phyloP scores from a whole-genome alignment of 306 rosid genomes.

The Cucumis hystrix region DNA sequence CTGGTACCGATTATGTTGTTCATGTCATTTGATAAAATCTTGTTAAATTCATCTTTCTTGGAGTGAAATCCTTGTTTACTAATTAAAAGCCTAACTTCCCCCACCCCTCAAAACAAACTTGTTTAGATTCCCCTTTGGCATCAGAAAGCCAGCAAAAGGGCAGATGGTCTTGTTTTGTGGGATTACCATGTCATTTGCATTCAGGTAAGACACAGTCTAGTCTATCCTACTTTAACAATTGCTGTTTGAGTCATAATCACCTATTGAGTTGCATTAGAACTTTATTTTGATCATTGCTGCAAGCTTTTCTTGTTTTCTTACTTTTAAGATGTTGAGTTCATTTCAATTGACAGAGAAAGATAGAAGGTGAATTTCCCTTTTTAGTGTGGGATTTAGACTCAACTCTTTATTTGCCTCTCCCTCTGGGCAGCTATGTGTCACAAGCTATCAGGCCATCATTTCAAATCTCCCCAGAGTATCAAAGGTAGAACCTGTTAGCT shows the following conservation, averaged over 20 bases:
- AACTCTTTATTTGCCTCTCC: conserved; percentile 55
- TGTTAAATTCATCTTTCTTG: not conserved
- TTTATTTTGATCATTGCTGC: not conserved
- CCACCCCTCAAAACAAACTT: not conserved
- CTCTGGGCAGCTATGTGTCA: conserved; percentile 41
- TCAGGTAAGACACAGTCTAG: conserved; percentile 29
- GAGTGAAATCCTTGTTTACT: not conserved
- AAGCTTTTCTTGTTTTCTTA: not conserved
- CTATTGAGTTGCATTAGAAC: not conserved
- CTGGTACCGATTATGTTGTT: not conserved
- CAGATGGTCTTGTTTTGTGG: conserved; percentile 74
- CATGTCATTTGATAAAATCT: not conserved
- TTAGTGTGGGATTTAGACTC: conserved; percentile 82
- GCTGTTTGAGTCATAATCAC: not conserved
- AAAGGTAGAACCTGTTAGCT: conserved; percentile 31
- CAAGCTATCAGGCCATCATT: conserved; percentile 58
- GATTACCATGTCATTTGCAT: conserved; percentile 83
- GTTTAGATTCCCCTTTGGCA: conserved; percentile 66
- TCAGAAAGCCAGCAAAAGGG: conserved; percentile 67
- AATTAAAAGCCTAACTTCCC: not conserved
- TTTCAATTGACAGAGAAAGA: conserved; percentile 34
- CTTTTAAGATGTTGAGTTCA: conserved; percentile 10
- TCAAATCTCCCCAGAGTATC: conserved; percentile 47
- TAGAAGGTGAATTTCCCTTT: conserved; percentile 25
- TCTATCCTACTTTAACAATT: not conserved